Percentiles rank a stretch among this genome's conserved stretches.
These are phyloP conservation scores for Xylaria flabelliformis DNA, from an alignment of 495 filamentous ascomycete genomes.

Conservation along the genomic window DNA sequence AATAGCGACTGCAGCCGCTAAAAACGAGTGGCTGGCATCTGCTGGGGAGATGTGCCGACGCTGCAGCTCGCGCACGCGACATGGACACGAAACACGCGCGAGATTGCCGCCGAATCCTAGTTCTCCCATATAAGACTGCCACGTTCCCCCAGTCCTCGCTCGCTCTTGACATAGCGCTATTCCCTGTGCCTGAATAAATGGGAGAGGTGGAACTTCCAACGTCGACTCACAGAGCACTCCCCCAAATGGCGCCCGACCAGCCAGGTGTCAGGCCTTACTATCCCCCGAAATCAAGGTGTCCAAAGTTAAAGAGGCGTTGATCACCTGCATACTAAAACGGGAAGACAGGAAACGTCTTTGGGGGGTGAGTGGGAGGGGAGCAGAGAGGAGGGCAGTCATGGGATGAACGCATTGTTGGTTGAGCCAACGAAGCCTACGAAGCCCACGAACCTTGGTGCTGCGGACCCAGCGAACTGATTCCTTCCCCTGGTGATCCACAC, in stretches of 20 bases:
- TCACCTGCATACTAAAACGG: slow-evolving; percentile 11
- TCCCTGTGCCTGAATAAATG: slow-evolving; percentile 21
- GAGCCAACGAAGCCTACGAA: slow-evolving; percentile 24
- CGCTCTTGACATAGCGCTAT: slow-evolving; percentile 22
- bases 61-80: slow-evolving; percentile 35
- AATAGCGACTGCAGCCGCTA: slow-evolving; percentile 30
- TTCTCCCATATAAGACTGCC: slow-evolving; percentile 36
- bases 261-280: slow-evolving; percentile 15
- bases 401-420: slow-evolving; percentile 24
- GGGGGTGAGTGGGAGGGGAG: background rate
- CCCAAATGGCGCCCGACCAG: slow-evolving; percentile 25
- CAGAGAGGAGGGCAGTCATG: slow-evolving; percentile 1
- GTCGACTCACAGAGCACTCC: slow-evolving; percentile 3
- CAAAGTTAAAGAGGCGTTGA: slow-evolving; percentile 20
- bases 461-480: slow-evolving; percentile 15
- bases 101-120: slow-evolving; percentile 31
- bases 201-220: slow-evolving; percentile 26
- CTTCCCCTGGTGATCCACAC: slow-evolving; percentile 21
- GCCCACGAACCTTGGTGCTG: slow-evolving; percentile 10
- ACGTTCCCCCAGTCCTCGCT: slow-evolving; percentile 31
- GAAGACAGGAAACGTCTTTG: background rate
- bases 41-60: slow-evolving; percentile 35
- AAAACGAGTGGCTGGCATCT: slow-evolving; percentile 38
- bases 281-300: background rate
- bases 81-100: slow-evolving; percentile 44